phyloP scores from a whole-genome alignment of 176 grass and related monocot species.

The Lolium rigidum region DNA sequence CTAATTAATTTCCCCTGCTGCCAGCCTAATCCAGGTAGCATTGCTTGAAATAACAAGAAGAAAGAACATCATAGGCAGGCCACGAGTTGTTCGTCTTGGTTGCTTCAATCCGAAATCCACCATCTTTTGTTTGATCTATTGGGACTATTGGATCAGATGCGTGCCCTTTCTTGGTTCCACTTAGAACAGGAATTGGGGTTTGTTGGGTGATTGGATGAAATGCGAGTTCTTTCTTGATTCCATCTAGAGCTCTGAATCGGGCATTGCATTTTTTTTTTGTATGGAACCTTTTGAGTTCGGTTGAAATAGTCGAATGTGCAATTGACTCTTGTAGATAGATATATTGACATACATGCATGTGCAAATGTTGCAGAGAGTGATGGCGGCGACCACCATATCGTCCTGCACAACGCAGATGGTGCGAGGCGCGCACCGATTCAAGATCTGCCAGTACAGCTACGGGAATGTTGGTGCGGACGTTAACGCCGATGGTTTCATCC shows the following conservation, averaged over 20 bases:
- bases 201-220: background rate
- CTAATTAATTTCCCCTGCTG: background rate
- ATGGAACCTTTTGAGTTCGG: background rate
- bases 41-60: background rate
- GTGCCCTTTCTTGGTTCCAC: background rate
- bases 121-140: background rate
- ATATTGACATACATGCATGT: background rate
- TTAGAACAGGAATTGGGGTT: background rate
- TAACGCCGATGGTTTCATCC: background rate
- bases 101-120: background rate
- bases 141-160: background rate
- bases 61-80: background rate
- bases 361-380: background rate
- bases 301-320: background rate
- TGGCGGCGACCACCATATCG: background rate
- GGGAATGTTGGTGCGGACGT: slow-evolving; percentile 23
- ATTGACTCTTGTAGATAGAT: background rate
- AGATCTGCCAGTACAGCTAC: slow-evolving; percentile 19
- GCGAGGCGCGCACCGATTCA: slow-evolving; percentile 28
- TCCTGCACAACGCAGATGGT: background rate
- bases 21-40: background rate
- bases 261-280: background rate
- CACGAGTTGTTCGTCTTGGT: background rate
- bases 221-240: background rate
- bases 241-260: background rate